Evolutionary conservation across 2,329 filamentous ascomycete genomes (phyloP).

Genomic region (Lecanosticta acicola): DNA sequence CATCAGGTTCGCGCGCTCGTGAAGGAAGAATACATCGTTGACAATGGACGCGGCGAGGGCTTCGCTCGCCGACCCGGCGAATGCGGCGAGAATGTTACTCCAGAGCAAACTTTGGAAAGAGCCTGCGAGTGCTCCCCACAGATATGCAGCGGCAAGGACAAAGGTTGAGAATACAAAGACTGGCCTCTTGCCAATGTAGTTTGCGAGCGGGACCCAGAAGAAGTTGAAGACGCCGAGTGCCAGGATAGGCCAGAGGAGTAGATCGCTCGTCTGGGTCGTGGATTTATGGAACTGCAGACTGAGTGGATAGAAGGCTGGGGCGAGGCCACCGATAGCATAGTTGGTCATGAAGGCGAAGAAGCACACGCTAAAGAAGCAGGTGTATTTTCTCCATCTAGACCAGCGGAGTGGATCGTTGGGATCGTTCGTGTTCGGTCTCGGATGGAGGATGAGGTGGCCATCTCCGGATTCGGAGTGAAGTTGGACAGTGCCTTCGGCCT

Average conservation of each 20-base stretch:
- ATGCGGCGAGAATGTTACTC: slow-evolving; percentile 43
- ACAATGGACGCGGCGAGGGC: slow-evolving; percentile 40
- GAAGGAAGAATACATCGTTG: slow-evolving; percentile 31
- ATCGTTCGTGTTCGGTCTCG: slow-evolving; percentile 42
- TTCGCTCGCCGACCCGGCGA: slow-evolving; percentile 43
- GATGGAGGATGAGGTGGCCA: slow-evolving; percentile 41
- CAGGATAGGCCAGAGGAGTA: slow-evolving; percentile 41
- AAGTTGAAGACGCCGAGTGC: slow-evolving; percentile 49
- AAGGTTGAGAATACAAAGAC: slow-evolving; percentile 42
- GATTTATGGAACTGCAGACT: slow-evolving; percentile 44
- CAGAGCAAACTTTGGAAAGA: slow-evolving; percentile 42
- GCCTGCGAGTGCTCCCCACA: slow-evolving; percentile 43
- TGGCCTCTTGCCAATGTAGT: slow-evolving; percentile 45
- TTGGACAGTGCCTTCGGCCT: slow-evolving; percentile 37
- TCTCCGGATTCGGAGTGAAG: slow-evolving; percentile 24
- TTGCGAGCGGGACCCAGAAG: slow-evolving; percentile 47
- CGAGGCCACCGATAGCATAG: slow-evolving; percentile 42
- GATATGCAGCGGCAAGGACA: slow-evolving; percentile 42
- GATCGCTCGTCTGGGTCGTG: slow-evolving; percentile 40
- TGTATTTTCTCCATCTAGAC: slow-evolving; percentile 44
- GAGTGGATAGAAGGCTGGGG: slow-evolving; percentile 41
- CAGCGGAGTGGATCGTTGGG: slow-evolving; percentile 47
- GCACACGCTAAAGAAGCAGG: slow-evolving; percentile 42
- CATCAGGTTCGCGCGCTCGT: slow-evolving; percentile 35
- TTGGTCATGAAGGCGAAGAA: slow-evolving; percentile 46